Percentiles rank a stretch among this genome's conserved stretches.
These are phyloP conservation scores for Papilionanthe hybrid DNA, from an alignment of 116 monocot genomes.

Conservation along the genomic window DNA sequence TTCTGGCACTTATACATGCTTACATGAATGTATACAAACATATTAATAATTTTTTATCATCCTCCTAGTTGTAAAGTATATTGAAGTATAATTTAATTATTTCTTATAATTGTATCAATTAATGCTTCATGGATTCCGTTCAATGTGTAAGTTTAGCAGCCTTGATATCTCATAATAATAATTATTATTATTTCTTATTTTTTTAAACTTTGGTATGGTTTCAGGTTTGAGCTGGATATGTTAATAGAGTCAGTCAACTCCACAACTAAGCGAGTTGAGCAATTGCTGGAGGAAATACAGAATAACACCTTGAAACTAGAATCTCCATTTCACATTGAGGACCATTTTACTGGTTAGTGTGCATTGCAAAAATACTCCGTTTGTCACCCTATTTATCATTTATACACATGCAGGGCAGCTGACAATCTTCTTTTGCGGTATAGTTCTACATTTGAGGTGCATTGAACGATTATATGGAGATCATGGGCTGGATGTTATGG, in stretches of 20 bases:
- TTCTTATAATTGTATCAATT: neutral
- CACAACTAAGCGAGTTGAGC: conserved; percentile 66
- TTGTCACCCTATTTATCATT: neutral
- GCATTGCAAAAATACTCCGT: neutral
- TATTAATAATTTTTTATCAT: neutral
- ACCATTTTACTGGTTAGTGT: conserved; percentile 72
- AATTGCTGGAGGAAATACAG: conserved; percentile 72
- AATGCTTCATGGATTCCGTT: neutral
- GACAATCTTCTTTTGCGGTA: neutral
- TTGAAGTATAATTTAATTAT: neutral
- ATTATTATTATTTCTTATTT: neutral
- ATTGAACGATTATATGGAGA: no score
- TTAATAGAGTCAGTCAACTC: conserved; percentile 80
- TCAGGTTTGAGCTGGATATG: conserved; percentile 97
- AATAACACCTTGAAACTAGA: conserved; percentile 67
- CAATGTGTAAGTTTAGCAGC: neutral
- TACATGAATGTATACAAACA: neutral
- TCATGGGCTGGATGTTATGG: no score
- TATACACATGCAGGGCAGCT: neutral
- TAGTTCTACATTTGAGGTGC: no score
- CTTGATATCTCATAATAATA: neutral
- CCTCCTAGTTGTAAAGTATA: neutral
- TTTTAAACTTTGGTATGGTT: conserved; percentile 1
- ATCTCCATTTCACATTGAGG: conserved; percentile 60
- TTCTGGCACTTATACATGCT: neutral